Conservation (phyloP, 352 stramenopile species). For the Pythium brassicae region DNA sequence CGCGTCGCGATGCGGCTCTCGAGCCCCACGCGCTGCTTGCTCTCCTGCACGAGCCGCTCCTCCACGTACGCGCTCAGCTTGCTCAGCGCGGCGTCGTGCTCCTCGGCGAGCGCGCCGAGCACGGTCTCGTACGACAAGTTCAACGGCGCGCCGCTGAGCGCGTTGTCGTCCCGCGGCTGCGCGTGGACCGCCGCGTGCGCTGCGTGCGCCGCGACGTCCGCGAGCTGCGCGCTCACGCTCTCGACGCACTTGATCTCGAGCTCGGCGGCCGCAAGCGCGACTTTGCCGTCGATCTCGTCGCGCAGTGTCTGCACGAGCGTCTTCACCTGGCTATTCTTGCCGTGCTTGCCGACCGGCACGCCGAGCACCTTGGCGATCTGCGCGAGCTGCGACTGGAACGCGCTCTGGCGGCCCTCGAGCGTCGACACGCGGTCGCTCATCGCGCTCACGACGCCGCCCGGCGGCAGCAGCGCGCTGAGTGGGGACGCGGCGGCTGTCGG, state of each 20-base stretch:
- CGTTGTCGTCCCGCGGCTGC: slow-evolving; percentile 8
- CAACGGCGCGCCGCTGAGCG: too few species aligned
- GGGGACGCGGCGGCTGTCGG: slow-evolving; percentile 10
- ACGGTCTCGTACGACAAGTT: slow-evolving; percentile 44
- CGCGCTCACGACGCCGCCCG: slow-evolving; percentile 23
- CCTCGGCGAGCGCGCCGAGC: slow-evolving; percentile 50
- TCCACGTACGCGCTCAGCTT: slow-evolving; percentile 69
- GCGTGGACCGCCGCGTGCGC: slow-evolving; percentile 16
- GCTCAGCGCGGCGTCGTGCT: slow-evolving; percentile 68
- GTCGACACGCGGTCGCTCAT: slow-evolving; percentile 74
- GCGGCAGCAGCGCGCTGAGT: slow-evolving; percentile 5
- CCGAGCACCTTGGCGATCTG: slow-evolving; percentile 72
- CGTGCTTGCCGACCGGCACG: slow-evolving; percentile 58
- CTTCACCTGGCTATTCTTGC: slow-evolving; percentile 68
- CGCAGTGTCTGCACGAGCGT: slow-evolving; percentile 66
- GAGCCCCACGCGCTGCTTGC: slow-evolving; percentile 50
- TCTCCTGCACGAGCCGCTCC: slow-evolving; percentile 50
- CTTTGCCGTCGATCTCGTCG: slow-evolving; percentile 66
- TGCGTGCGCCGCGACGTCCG: slow-evolving; percentile 6
- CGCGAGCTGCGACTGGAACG: slow-evolving; percentile 77
- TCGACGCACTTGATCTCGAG: slow-evolving; percentile 25
- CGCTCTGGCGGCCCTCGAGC: slow-evolving; percentile 66
- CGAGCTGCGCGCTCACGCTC: slow-evolving; percentile 22
- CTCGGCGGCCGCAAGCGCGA: slow-evolving; percentile 34
- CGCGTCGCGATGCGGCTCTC: slow-evolving; percentile 57